Evolutionary conservation across 768 basidiomycete species (phyloP).

Genomic region (Lactarius tabidus): DNA sequence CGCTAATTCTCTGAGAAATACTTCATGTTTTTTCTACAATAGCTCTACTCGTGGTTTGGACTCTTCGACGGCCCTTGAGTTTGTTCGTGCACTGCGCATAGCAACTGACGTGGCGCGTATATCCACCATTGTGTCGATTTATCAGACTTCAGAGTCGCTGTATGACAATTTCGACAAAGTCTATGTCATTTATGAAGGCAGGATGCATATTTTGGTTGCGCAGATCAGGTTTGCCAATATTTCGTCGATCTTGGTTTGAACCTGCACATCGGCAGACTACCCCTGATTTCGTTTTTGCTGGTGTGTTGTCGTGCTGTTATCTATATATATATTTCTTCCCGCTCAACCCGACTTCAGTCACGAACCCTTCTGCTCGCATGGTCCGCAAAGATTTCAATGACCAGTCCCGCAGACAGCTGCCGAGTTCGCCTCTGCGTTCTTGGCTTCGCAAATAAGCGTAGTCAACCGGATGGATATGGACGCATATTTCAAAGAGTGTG

Average conservation of each 20-base stretch:
- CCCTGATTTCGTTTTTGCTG: conserved; percentile 53
- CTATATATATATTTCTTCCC: too few species aligned
- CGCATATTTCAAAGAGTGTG: conserved; percentile 41
- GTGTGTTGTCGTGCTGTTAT: conserved; percentile 26
- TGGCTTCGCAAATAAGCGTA: conserved; percentile 37
- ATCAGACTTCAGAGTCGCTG: conserved; percentile 73
- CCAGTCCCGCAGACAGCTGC: conserved; percentile 49
- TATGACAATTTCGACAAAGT: conserved; percentile 75
- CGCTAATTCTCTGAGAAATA: neutral
- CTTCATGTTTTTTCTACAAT: neutral
- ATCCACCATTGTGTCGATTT: conserved; percentile 75
- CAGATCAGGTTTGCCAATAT: conserved; percentile 59
- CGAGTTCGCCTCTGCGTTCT: conserved; percentile 46
- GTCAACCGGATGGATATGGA: conserved; percentile 46
- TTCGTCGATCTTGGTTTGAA: conserved; percentile 66
- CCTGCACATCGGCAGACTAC: conserved; percentile 55
- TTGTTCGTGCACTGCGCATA: conserved; percentile 53
- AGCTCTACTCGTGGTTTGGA: conserved; percentile 50
- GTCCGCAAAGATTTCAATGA: conserved; percentile 38
- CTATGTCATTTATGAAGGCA: conserved; percentile 69
- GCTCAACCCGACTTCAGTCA: conserved; percentile 35
- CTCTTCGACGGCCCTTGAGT: conserved; percentile 56
- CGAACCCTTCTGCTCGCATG: conserved; percentile 57
- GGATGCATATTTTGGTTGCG: conserved; percentile 71
- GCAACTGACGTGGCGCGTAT: conserved; percentile 44